These are phyloP conservation scores for Candida sanyiensis DNA, from an alignment of 805 yeast genomes.

Conservation along the genomic window DNA sequence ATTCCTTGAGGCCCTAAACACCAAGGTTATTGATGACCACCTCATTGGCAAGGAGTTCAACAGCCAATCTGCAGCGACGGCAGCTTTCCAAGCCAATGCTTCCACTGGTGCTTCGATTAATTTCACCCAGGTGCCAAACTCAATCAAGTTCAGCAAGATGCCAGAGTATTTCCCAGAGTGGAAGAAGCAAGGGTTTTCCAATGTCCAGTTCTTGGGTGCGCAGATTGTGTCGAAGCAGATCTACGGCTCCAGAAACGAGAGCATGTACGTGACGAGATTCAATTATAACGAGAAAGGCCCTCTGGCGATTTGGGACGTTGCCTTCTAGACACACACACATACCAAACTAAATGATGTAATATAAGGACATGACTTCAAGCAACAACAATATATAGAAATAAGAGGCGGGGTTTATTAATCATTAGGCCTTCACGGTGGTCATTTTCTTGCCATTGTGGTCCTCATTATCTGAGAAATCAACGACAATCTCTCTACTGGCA, in stretches of 20 bases:
- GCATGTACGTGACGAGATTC: conserved; percentile 57
- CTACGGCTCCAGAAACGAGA: conserved; percentile 57
- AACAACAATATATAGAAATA: not conserved
- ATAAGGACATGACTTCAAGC: too few relatives aligned
- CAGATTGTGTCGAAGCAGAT: conserved; percentile 84
- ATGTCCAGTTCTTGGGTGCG: conserved; percentile 77
- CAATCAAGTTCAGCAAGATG: conserved; percentile 58
- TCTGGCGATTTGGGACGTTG: conserved; percentile 67
- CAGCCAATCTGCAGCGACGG: conserved; percentile 22
- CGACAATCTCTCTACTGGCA: not conserved
- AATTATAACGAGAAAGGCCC: conserved; percentile 81
- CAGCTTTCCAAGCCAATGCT: conserved; percentile 26
- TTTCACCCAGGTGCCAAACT: conserved; percentile 72
- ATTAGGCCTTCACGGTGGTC: not conserved
- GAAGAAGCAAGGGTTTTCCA: conserved; percentile 77
- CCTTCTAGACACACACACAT: conserved; percentile 18
- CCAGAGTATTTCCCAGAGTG: conserved; percentile 95
- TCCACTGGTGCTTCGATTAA: conserved; percentile 14
- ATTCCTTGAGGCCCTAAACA: conserved; percentile 61
- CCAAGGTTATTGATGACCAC: conserved; percentile 51
- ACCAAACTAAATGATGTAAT: not conserved
- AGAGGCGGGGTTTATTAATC: not conserved
- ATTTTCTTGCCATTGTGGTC: not conserved
- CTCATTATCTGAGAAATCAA: not conserved
- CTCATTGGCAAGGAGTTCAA: conserved; percentile 34